These are phyloP conservation scores for Syzygium aqueum DNA, from an alignment of 345 rosid genomes.

Conservation along the genomic window DNA sequence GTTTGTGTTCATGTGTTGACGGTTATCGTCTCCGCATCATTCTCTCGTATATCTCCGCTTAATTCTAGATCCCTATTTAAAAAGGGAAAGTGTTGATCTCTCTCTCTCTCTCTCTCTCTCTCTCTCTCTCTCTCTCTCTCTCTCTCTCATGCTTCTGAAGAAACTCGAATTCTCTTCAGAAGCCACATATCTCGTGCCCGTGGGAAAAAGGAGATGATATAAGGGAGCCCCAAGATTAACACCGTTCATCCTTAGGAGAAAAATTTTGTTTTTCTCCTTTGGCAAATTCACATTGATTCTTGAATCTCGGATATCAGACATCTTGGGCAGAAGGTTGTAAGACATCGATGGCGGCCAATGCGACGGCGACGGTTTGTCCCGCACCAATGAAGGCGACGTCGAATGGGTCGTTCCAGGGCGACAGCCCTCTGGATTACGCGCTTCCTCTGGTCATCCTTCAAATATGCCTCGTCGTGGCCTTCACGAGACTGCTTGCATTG, in stretches of 20 bases:
- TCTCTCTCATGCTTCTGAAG: no score
- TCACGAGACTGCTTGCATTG: conserved; percentile 50
- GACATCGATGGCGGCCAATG: not conserved
- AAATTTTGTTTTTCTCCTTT: not conserved
- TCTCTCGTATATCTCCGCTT: no score
- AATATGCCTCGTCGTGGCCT: conserved; percentile 49
- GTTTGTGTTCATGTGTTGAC: no score
- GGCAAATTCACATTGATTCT: not conserved
- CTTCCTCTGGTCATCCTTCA: conserved; percentile 70
- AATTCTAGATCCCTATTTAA: no score
- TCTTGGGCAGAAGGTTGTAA: not conserved
- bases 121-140: no score
- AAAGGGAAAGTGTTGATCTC: no score
- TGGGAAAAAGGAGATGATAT: no score
- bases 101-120: no score
- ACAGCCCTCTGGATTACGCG: conserved; percentile 66
- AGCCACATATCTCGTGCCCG: no score
- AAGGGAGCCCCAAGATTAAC: no score
- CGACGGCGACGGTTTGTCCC: conserved; percentile 10
- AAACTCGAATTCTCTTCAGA: no score
- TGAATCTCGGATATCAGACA: not conserved
- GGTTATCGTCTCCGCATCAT: no score
- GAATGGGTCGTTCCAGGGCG: conserved; percentile 63
- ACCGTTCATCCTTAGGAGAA: not conserved
- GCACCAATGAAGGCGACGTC: conserved; percentile 67